phyloP scores from a whole-genome alignment of 176 grass and related monocot species.

The Eremochloa ophiuroides region DNA sequence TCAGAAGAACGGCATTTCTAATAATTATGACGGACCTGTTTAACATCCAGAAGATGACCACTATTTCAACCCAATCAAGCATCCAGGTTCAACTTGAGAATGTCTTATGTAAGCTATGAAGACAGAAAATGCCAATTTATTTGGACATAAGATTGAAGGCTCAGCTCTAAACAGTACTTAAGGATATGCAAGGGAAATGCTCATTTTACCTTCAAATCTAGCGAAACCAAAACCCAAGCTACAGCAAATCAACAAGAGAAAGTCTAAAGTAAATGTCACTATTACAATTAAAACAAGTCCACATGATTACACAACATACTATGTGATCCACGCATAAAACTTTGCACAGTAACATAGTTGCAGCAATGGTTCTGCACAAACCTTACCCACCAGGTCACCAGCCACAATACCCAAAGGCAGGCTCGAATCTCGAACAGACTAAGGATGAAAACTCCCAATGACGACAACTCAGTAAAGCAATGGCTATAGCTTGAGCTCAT shows the following conservation, averaged over 20 bases:
- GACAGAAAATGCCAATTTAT: background rate
- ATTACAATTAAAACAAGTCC: background rate
- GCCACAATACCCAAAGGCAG: background rate
- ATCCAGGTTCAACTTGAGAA: constrained; percentile 11
- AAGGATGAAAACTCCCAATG: background rate
- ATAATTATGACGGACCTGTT: background rate
- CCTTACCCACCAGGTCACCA: background rate
- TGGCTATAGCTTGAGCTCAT: background rate
- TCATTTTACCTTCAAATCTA: background rate
- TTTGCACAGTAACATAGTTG: background rate
- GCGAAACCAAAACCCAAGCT: background rate
- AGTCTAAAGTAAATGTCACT: background rate
- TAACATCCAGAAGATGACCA: background rate
- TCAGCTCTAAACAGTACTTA: background rate
- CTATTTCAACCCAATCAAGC: background rate
- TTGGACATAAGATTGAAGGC: background rate
- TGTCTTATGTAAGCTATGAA: background rate
- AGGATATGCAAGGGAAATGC: background rate
- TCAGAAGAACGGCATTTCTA: background rate
- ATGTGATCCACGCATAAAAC: background rate
- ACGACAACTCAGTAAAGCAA: background rate
- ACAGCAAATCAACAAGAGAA: background rate
- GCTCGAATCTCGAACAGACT: background rate
- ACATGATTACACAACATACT: background rate
- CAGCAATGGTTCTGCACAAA: background rate